These are phyloP conservation scores for Heracleum sosnowskyi DNA, from an alignment of 129 eudicot genomes.

Conservation along the genomic window DNA sequence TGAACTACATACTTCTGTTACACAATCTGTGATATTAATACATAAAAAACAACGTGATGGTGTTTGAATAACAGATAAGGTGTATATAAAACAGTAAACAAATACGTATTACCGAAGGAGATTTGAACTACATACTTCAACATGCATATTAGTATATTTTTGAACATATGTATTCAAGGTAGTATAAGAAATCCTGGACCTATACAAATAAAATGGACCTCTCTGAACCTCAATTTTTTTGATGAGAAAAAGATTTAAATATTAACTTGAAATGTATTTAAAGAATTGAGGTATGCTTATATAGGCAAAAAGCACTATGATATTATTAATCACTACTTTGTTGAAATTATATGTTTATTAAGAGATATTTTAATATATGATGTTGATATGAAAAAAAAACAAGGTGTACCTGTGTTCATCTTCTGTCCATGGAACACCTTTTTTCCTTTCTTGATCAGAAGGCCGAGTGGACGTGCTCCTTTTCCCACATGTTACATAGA, in stretches of 20 bases:
- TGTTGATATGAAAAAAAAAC: background rate
- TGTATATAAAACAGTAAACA: too few species aligned
- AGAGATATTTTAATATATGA: background rate
- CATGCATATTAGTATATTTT: background rate
- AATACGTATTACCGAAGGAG: too few species aligned
- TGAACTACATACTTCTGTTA: background rate
- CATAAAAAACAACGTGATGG: too few species aligned
- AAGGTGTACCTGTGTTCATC: constrained; percentile 84
- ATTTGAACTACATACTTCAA: background rate
- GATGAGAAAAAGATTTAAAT: too few species aligned
- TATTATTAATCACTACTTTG: background rate
- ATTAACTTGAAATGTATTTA: too few species aligned
- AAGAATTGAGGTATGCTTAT: too few species aligned
- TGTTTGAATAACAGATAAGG: too few species aligned
- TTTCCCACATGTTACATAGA: constrained; percentile 40
- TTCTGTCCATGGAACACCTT: constrained; percentile 92
- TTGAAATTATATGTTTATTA: background rate
- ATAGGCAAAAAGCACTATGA: too few species aligned
- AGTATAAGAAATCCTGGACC: too few species aligned
- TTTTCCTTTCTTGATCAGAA: constrained; percentile 77
- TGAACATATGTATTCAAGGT: background rate
- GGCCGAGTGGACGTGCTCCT: constrained; percentile 26
- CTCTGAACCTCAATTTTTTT: background rate
- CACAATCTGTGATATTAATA: too few species aligned
- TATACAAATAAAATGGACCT: too few species aligned